Evolutionary conservation across 345 rosid species (phyloP).

Genomic region (Ricinus communis): DNA sequence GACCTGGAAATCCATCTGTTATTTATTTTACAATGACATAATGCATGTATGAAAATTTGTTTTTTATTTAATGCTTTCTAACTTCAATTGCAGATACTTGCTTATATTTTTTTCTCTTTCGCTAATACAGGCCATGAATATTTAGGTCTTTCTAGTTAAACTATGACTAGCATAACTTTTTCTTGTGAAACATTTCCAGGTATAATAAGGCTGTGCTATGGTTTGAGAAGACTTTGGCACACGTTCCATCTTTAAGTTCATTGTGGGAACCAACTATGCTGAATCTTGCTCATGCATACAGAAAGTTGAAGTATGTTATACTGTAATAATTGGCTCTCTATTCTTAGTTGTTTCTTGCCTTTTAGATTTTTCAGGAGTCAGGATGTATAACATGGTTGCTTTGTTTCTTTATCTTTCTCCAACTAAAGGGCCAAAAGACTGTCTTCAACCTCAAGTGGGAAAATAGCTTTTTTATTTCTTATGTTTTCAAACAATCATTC

Average conservation of each 20-base stretch:
- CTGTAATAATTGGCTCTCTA: slow-evolving; percentile 3
- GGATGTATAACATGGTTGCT: neutral
- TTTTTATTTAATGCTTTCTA: neutral
- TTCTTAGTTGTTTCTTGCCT: slow-evolving; percentile 13
- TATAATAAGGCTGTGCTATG: slow-evolving; percentile 78
- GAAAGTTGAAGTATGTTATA: slow-evolving; percentile 69
- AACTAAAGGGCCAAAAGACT: neutral
- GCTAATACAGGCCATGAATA: neutral
- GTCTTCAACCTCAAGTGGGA: neutral
- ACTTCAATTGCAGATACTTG: neutral
- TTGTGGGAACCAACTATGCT: slow-evolving; percentile 89
- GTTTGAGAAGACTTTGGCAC: slow-evolving; percentile 89
- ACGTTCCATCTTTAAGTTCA: slow-evolving; percentile 70
- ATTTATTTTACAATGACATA: no score
- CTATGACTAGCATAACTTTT: slow-evolving; percentile 10
- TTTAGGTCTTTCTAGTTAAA: neutral
- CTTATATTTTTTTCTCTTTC: neutral
- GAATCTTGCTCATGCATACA: slow-evolving; percentile 85
- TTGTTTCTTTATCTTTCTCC: neutral
- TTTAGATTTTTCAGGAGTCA: neutral
- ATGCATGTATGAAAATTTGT: neutral
- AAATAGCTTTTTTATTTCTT: neutral
- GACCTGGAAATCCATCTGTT: neutral
- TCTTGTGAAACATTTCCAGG: slow-evolving; percentile 49
- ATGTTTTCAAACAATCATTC: neutral